phyloP scores from a whole-genome alignment of 495 filamentous ascomycete genomes.

The Talaromyces thailandensis region DNA sequence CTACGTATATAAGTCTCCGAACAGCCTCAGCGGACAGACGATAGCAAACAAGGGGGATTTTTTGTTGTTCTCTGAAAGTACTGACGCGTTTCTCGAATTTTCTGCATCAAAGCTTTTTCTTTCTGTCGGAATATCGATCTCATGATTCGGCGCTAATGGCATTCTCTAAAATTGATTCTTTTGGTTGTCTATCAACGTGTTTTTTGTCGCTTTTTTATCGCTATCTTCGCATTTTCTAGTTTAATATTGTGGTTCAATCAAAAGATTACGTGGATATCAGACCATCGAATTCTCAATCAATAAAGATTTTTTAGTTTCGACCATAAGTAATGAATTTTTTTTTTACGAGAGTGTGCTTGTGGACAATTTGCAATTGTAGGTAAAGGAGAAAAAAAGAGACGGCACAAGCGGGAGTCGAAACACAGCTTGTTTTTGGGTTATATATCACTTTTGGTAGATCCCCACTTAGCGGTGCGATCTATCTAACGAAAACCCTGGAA shows the following conservation, averaged over 20 bases:
- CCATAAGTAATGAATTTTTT: no score
- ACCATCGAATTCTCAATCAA: no score
- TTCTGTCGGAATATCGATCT: background rate
- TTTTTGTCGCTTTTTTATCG: no score
- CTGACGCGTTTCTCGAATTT: background rate
- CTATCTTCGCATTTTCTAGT: no score
- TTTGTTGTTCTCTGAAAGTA: background rate
- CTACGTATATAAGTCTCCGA: background rate
- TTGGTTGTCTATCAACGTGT: no score
- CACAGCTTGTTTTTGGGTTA: background rate
- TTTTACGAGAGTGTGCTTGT: no score
- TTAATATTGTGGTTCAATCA: no score
- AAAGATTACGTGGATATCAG: no score
- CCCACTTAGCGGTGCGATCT: no score
- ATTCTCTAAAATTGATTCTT: background rate
- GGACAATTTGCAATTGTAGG: background rate
- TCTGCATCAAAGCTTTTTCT: background rate
- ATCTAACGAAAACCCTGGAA: no score
- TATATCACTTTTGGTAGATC: no score
- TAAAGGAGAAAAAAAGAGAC: background rate
- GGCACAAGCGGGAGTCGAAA: background rate
- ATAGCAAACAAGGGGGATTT: background rate
- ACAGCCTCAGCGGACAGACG: background rate
- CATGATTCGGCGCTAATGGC: background rate
- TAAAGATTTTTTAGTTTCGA: no score